Evolutionary conservation across 371 early-diverging fungal genomes (phyloP).

Genomic region (Rozella allomycis): DNA sequence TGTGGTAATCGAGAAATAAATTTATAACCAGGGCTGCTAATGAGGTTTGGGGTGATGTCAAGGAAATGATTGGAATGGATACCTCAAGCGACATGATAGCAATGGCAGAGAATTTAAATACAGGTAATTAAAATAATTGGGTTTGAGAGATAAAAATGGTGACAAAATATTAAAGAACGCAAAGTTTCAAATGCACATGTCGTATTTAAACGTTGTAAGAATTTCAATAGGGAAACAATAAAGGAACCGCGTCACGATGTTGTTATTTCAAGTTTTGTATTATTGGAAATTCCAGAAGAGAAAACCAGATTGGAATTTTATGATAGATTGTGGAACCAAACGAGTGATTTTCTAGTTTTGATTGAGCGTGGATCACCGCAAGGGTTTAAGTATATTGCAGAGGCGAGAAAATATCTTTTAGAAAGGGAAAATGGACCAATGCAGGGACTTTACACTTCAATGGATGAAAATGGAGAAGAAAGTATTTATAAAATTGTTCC

Average conservation of each 20-base stretch:
- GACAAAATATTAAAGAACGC: no score
- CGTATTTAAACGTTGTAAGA: slow-evolving; percentile 26
- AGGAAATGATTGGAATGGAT: slow-evolving; percentile 44
- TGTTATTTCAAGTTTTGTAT: slow-evolving; percentile 45
- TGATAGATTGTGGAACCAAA: slow-evolving; percentile 49
- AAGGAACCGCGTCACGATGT: slow-evolving; percentile 20
- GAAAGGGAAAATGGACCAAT: slow-evolving; percentile 10
- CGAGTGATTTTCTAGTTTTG: slow-evolving; percentile 52
- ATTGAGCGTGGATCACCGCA: slow-evolving; percentile 67
- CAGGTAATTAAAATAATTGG: slow-evolving; percentile 13
- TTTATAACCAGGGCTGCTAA: slow-evolving; percentile 30
- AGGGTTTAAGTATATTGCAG: slow-evolving; percentile 42
- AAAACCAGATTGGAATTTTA: slow-evolving; percentile 38
- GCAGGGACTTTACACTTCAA: slow-evolving; percentile 4
- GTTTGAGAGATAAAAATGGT: slow-evolving; percentile 43
- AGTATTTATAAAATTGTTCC: neutral
- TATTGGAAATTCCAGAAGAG: slow-evolving; percentile 46
- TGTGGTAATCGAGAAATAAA: slow-evolving; percentile 28
- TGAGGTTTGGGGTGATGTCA: slow-evolving; percentile 25
- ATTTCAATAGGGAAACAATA: slow-evolving; percentile 3
- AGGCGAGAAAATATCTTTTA: slow-evolving; percentile 46
- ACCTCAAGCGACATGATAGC: slow-evolving; percentile 54
- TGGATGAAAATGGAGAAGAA: neutral
- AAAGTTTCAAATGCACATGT: no score
- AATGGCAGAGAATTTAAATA: slow-evolving; percentile 27